These are phyloP conservation scores for Geranium brycei DNA, from an alignment of 345 rosid species.

Conservation along the genomic window DNA sequence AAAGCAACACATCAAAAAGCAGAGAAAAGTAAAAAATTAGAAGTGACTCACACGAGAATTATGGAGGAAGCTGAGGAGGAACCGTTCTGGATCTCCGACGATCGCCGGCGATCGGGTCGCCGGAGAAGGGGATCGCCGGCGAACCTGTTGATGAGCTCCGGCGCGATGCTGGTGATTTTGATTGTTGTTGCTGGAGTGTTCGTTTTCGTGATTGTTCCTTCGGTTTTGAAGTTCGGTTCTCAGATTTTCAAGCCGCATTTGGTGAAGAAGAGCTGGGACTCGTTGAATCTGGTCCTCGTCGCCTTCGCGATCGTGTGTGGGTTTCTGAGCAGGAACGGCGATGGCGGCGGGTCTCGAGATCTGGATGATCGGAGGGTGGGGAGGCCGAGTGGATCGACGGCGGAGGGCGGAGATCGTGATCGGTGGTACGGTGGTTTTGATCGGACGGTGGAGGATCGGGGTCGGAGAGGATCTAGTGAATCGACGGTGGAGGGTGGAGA, in stretches of 20 bases:
- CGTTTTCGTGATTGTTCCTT: slow-evolving; percentile 37
- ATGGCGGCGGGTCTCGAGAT: slow-evolving; percentile 2
- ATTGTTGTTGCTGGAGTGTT: slow-evolving; percentile 19
- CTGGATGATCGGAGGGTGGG: too few relatives aligned
- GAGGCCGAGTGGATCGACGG: too few relatives aligned
- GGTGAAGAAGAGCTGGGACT: slow-evolving; percentile 69
- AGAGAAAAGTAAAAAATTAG: background rate
- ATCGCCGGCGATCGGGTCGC: slow-evolving; percentile 20
- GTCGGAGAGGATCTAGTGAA: slow-evolving; percentile 12
- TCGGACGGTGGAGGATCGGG: background rate
- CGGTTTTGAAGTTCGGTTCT: slow-evolving; percentile 35
- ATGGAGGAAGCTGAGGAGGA: slow-evolving; percentile 33
- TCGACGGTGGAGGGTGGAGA: slow-evolving; percentile 27
- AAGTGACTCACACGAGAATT: background rate
- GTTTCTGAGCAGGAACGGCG: slow-evolving; percentile 36
- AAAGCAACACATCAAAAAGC: background rate
- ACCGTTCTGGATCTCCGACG: slow-evolving; percentile 29
- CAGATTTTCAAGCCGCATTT: slow-evolving; percentile 43
- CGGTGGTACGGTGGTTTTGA: too few relatives aligned
- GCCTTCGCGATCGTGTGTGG: slow-evolving; percentile 74
- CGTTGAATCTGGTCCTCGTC: slow-evolving; percentile 55
- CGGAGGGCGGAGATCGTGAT: too few relatives aligned
- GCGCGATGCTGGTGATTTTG: slow-evolving; percentile 24
- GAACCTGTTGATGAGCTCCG: slow-evolving; percentile 27
- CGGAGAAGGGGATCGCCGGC: slow-evolving; percentile 16